A percentile compares a stretch with the other conserved stretches of the same genome.
These are phyloP conservation scores for Myriosclerotinia scirpicola DNA, from an alignment of 2,329 filamentous ascomycete species.

Conservation along the genomic window DNA sequence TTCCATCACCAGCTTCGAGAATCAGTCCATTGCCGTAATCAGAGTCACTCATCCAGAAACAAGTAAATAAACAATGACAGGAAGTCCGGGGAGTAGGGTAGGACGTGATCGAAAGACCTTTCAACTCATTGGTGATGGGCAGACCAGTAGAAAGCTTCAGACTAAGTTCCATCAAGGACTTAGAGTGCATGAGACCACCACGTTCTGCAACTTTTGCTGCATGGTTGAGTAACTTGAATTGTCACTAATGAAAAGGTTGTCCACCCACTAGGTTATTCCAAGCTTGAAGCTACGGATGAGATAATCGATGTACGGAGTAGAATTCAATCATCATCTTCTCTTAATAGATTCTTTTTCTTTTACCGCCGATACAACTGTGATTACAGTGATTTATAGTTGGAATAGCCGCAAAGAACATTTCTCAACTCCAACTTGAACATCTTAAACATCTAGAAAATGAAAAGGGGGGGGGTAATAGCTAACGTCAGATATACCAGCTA, in stretches of 20 bases:
- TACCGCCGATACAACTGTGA: slow-evolving; percentile 19
- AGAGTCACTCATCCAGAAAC: slow-evolving; percentile 16
- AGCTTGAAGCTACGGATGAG: not conserved
- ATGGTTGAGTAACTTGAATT: slow-evolving; percentile 21
- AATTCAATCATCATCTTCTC: slow-evolving; percentile 10
- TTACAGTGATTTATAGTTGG: not conserved
- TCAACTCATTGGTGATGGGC: slow-evolving; percentile 17
- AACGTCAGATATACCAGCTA: slow-evolving; percentile 11
- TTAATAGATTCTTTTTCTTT: not conserved
- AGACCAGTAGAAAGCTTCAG: slow-evolving; percentile 9
- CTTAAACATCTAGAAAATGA: not conserved
- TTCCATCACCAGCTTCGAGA: slow-evolving; percentile 16
- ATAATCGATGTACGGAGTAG: not conserved
- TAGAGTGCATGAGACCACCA: slow-evolving; percentile 23
- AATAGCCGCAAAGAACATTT: slow-evolving; percentile 3
- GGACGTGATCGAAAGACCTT: slow-evolving; percentile 24
- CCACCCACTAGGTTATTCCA: slow-evolving; percentile 9
- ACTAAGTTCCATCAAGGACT: slow-evolving; percentile 18
- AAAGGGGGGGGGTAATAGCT: not conserved
- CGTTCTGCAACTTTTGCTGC: slow-evolving; percentile 23
- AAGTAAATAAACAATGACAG: slow-evolving; percentile 20
- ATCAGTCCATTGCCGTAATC: slow-evolving; percentile 19
- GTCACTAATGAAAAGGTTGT: slow-evolving; percentile 14
- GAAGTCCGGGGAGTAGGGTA: slow-evolving; percentile 9
- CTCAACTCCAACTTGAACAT: not conserved